These are phyloP conservation scores for Erodium texanum DNA, from an alignment of 441 rosid species.

Conservation along the genomic window DNA sequence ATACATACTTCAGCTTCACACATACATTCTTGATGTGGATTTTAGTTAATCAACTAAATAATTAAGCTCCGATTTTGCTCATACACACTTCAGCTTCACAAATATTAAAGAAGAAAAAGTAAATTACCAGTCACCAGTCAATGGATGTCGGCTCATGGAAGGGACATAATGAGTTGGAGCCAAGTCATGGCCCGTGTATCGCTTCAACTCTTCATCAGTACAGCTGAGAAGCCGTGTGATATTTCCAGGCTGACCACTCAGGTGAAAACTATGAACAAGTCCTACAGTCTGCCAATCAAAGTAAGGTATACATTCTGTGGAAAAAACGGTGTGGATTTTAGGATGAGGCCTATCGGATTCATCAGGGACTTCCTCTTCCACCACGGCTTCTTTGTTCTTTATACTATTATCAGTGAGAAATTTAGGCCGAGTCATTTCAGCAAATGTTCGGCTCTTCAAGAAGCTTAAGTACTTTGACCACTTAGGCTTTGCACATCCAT, in stretches of 20 bases:
- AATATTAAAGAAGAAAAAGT: conserved; percentile 5
- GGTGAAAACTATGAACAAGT: conserved; percentile 78
- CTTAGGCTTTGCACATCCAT: conserved; percentile 76
- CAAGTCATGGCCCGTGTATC: conserved; percentile 75
- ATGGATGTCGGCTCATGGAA: conserved; percentile 95
- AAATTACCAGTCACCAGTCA: conserved; percentile 90
- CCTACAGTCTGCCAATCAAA: conserved; percentile 99
- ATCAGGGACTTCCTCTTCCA: conserved; percentile 26
- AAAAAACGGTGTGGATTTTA: conserved; percentile 86
- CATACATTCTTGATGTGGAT: no score
- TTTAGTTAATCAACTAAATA: not conserved
- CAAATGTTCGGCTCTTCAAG: conserved; percentile 86
- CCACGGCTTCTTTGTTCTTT: conserved; percentile 30
- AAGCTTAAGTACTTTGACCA: conserved; percentile 90
- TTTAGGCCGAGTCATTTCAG: conserved; percentile 70
- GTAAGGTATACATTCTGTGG: conserved; percentile 85
- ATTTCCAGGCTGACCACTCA: conserved; percentile 92
- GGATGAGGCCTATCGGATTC: conserved; percentile 47
- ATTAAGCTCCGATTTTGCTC: not conserved
- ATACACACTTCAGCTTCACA: not conserved
- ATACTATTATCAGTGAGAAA: conserved; percentile 28
- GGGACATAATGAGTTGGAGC: conserved; percentile 98
- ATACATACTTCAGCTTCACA: no score
- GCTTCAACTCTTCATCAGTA: conserved; percentile 72
- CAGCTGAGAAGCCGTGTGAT: conserved; percentile 95